Evolutionary conservation across 257 asterid species (phyloP).

Genomic region (Mentha longifolia): DNA sequence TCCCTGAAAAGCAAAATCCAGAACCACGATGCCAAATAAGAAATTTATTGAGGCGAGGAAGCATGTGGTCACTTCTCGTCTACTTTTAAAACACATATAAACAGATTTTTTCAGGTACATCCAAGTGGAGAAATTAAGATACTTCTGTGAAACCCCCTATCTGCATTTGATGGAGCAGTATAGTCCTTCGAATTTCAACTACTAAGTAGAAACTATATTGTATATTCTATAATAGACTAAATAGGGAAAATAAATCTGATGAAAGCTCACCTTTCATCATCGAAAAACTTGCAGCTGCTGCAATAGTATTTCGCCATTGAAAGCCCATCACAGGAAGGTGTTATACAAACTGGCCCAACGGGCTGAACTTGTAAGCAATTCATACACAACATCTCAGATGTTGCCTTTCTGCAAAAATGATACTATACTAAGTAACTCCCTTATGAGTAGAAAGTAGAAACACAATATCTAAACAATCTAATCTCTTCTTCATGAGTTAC

Average conservation of each 20-base stretch:
- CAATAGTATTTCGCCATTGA: constrained; percentile 93
- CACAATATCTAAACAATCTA: neutral
- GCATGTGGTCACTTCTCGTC: neutral
- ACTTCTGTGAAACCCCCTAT: neutral
- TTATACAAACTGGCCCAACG: constrained; percentile 79
- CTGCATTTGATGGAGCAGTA: constrained; percentile 3
- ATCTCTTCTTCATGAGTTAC: constrained; percentile 41
- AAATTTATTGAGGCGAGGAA: neutral
- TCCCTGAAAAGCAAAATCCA: constrained; percentile 53
- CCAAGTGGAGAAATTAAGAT: neutral
- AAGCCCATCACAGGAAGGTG: constrained; percentile 78
- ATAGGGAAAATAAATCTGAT: constrained; percentile 6
- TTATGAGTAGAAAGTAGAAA: neutral
- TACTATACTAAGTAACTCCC: constrained; percentile 9
- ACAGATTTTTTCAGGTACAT: neutral
- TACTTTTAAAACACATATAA: neutral
- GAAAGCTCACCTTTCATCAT: constrained; percentile 79
- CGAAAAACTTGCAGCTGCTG: constrained; percentile 94
- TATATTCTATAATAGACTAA: constrained; percentile 16
- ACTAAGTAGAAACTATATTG: neutral
- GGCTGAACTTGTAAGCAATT: constrained; percentile 86
- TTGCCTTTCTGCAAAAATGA: constrained; percentile 73
- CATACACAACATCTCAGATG: constrained; percentile 99
- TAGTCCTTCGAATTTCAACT: neutral
- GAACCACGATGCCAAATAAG: constrained; percentile 13